Percentiles rank a stretch among this genome's conserved stretches.
Evolutionary conservation across 495 filamentous ascomycete genomes (phyloP).

Genomic region (Aspergillus wentii): DNA sequence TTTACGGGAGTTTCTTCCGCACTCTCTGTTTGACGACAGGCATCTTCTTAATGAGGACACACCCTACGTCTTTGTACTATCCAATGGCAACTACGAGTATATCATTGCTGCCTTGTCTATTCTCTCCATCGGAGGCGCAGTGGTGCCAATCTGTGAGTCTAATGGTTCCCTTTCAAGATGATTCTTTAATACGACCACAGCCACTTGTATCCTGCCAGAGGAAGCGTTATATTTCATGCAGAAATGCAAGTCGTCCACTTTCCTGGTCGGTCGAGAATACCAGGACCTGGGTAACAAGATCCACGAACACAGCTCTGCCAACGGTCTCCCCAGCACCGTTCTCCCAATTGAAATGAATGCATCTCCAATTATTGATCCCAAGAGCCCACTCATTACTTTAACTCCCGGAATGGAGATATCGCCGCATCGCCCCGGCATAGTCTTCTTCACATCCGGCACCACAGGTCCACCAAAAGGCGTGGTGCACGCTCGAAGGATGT

Average conservation of each 20-base stretch:
- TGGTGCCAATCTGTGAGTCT: slow-evolving; percentile 5
- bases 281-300: neutral
- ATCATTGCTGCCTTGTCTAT: slow-evolving; percentile 3
- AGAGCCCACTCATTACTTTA: neutral
- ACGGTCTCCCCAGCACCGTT: neutral
- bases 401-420: neutral
- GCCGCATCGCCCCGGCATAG: slow-evolving; percentile 13
- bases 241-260: neutral
- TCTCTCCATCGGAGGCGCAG: slow-evolving; percentile 1
- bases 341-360: neutral
- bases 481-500: slow-evolving; percentile 20
- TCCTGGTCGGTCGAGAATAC: neutral
- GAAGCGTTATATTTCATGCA: neutral
- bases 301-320: neutral
- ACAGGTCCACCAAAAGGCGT: slow-evolving; percentile 88
- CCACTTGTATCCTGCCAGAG: neutral
- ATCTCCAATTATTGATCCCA: too few relatives aligned
- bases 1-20: neutral
- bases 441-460: slow-evolving; percentile 91
- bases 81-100: slow-evolving; percentile 4
- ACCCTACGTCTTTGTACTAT: slow-evolving; percentile 1
- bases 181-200: neutral
- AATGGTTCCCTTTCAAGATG: neutral
- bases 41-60: neutral
- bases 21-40: neutral